Base-by-base conservation (phyloP, 495 filamentous ascomycete species). In the Daldinia vernicosa region DNA sequence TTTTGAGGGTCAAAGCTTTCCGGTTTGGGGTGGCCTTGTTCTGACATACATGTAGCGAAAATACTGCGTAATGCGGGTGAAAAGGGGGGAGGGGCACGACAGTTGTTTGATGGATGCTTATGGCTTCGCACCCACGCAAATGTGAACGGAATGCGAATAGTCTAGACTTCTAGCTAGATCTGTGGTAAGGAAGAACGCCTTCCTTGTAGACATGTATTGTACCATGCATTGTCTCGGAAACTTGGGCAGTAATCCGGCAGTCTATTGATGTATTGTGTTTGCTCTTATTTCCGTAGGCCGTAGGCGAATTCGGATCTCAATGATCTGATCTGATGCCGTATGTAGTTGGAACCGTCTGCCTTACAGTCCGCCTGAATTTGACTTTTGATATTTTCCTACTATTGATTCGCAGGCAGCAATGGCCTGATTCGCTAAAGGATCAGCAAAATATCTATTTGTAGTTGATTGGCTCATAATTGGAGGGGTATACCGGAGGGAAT, bases 341-440 rank as follows among this genome's bases (percentile, higher is more conserved):
- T 19, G n/a, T 47, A 26, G 26, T 24, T 65, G 58, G 70, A 56
- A 45, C 12, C 32, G 66, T 69, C 17, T 40, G 66, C 70, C 70
- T 73, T 63, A 51, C 17, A 60, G 54, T 66, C 57, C 67, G 70
- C 66, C 66, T 69, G 66, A 63, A 66, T 62, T 64, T 28, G 53
- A 60, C 2, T 33, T 33, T 57, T 59, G 14, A 53, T 30, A 53
- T 51, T 53, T 53, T 11, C 27, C 57, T 54, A 15, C 17, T 45
- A 1, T 30, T 65, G 51, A 27, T 26, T 39, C 19, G 24, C 22
- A 58, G 35, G 40, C 33, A 59, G 15, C 28, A 50, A 22, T 70
- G 50, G 33, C 37, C 51, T 59, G 45, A 67, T 67, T 63, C 15
- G 45, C 28, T 43, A 22, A 59, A 50, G 63, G 52, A 64, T 63